phyloP scores from a whole-genome alignment of 805 yeast genomes.

The Yarrowia sp. region DNA sequence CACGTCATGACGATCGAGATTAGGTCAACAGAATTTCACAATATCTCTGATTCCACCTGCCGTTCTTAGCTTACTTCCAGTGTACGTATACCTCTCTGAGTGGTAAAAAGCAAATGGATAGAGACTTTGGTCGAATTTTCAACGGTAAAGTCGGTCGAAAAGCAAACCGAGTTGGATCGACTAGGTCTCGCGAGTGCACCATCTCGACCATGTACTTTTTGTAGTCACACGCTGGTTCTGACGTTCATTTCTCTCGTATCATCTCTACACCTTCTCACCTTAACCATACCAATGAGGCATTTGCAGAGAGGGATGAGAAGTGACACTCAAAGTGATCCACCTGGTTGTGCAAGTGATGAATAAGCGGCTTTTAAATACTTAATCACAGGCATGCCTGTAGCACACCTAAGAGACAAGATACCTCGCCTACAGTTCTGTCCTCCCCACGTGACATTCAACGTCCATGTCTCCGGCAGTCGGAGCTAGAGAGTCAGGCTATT shows the following conservation, averaged over 20 bases:
- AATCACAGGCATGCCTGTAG: too few species aligned
- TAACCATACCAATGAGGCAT: slow-evolving; percentile 8
- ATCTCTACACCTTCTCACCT: not conserved
- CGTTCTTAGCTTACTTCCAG: not conserved
- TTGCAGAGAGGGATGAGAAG: not conserved
- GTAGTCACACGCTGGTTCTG: too few species aligned
- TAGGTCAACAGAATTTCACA: not conserved
- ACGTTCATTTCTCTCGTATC: not conserved
- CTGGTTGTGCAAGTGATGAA: too few species aligned
- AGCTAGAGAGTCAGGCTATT: slow-evolving; percentile 4
- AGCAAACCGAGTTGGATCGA: not conserved
- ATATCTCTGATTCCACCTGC: not conserved
- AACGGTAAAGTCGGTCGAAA: not conserved
- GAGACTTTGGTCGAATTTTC: not conserved
- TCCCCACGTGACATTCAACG: slow-evolving; percentile 19
- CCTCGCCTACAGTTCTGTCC: too few species aligned
- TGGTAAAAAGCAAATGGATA: not conserved
- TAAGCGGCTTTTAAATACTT: too few species aligned
- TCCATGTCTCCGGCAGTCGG: slow-evolving; percentile 13
- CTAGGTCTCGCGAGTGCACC: too few species aligned
- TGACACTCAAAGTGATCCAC: too few species aligned
- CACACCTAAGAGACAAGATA: too few species aligned
- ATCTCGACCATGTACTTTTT: not conserved
- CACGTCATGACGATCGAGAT: not conserved
- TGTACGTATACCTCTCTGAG: too few species aligned